phyloP scores from a whole-genome alignment of 2,329 filamentous ascomycete species.

The Nemania diffusa region DNA sequence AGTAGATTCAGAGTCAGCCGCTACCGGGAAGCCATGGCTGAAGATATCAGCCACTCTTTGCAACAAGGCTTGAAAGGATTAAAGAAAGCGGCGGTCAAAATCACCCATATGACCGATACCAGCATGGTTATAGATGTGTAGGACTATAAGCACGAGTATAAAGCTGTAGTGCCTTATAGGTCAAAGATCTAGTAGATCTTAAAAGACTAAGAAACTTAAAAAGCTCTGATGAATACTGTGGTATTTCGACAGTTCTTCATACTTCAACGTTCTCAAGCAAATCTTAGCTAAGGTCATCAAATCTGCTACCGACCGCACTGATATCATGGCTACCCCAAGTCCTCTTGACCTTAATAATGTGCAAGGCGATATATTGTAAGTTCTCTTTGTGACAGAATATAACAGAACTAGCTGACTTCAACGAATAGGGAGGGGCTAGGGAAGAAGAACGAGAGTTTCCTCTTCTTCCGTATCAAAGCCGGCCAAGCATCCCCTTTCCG shows the following conservation, averaged over 20 bases:
- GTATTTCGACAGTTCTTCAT: background rate
- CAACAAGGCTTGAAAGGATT: background rate
- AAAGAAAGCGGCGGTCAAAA: background rate
- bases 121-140: background rate
- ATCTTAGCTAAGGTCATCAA: background rate
- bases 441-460: constrained; percentile 34
- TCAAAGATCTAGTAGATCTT: background rate
- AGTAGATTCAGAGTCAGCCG: background rate
- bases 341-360: constrained; percentile 35
- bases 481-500: constrained; percentile 27
- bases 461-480: constrained; percentile 33
- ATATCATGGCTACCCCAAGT: constrained; percentile 24
- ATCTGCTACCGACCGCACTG: background rate
- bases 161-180: background rate
- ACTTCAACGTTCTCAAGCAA: background rate
- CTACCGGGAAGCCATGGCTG: background rate
- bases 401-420: background rate
- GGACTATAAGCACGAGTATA: background rate
- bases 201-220: background rate
- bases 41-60: background rate
- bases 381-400: background rate
- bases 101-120: background rate
- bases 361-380: constrained; percentile 38
- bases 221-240: too few relatives aligned
- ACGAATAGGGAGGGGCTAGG: constrained; percentile 32